These are phyloP conservation scores for Moniliophthora roreri DNA, from an alignment of 1,284 basidiomycete genomes.

Conservation along the genomic window DNA sequence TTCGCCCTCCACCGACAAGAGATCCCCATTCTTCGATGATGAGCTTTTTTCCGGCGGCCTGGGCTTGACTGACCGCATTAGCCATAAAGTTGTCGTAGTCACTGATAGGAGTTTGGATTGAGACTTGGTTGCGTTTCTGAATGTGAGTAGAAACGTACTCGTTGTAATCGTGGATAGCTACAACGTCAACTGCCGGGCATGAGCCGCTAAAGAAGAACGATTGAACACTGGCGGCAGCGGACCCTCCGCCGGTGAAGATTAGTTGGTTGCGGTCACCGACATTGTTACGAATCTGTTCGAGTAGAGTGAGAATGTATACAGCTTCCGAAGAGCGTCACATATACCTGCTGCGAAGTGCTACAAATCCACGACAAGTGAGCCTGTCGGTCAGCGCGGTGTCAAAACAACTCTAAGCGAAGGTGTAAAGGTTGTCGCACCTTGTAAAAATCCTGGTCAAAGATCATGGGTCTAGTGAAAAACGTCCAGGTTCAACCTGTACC, in stretches of 20 bases:
- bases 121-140: background rate
- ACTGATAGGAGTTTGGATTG: too few species aligned
- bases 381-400: too few species aligned
- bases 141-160: conserved; percentile 18
- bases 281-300: conserved; percentile 26
- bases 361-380: conserved; percentile 21
- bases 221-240: conserved; percentile 18
- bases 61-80: conserved; percentile 21
- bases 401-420: background rate
- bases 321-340: background rate
- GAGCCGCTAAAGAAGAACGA: conserved; percentile 23
- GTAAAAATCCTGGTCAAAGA: conserved; percentile 24
- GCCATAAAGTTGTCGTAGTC: conserved; percentile 26
- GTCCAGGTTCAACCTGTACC: background rate
- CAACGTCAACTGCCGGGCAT: conserved; percentile 23
- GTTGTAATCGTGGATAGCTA: conserved; percentile 29
- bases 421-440: background rate
- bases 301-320: background rate
- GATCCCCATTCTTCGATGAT: conserved; percentile 29
- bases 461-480: conserved; percentile 20
- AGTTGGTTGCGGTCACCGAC: conserved; percentile 22
- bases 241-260: conserved; percentile 24
- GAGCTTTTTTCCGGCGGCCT: conserved; percentile 25
- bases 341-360: conserved; percentile 21
- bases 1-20: conserved; percentile 22